These are phyloP conservation scores for Solanum sitiens DNA, from an alignment of 257 asterid genomes.

Conservation along the genomic window DNA sequence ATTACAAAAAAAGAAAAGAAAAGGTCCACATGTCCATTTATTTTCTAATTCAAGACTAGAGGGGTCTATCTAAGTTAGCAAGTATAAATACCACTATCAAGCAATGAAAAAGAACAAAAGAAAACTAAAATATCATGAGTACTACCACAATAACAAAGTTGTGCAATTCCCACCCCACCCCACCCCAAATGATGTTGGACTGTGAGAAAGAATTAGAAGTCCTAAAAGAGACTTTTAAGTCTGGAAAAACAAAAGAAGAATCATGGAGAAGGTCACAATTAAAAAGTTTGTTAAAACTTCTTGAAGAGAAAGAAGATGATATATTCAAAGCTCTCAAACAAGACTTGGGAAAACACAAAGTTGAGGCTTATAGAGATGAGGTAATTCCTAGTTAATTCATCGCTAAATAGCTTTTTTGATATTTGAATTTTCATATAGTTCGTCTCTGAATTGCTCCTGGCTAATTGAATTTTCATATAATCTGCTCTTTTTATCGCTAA, in stretches of 20 bases:
- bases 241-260: slow-evolving; percentile 58
- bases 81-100: neutral
- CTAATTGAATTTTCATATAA: neutral
- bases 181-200: neutral
- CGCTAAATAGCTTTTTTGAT: no score
- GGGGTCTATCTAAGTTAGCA: neutral
- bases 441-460: no score
- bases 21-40: neutral
- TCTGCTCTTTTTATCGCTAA: no score
- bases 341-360: slow-evolving; percentile 65
- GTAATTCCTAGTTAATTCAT: slow-evolving; percentile 1
- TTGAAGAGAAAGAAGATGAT: slow-evolving; percentile 43
- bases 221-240: slow-evolving; percentile 37
- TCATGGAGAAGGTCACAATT: slow-evolving; percentile 72
- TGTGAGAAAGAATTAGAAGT: slow-evolving; percentile 13
- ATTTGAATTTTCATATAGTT: no score
- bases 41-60: neutral
- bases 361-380: slow-evolving; percentile 75
- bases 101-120: neutral
- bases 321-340: slow-evolving; percentile 42
- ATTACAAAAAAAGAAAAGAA: no score
- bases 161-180: neutral
- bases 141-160: neutral
- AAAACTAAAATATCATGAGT: neutral
- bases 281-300: slow-evolving; percentile 25